Conservation (phyloP, 768 basidiomycete species). For the Rhodotorula paludigena region DNA sequence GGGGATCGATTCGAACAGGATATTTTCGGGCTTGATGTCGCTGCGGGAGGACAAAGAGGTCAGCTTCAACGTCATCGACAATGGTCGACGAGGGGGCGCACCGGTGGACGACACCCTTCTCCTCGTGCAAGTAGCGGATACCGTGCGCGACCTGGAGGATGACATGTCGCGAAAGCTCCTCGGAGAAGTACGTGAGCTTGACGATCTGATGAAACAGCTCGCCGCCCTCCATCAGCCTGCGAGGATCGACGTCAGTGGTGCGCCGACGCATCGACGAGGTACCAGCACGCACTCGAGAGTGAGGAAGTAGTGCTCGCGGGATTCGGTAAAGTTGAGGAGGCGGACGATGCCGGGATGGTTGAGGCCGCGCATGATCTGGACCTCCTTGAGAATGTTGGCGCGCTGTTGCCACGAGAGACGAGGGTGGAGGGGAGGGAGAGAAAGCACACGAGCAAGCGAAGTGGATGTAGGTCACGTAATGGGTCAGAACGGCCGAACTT, state of each 20-base stretch:
- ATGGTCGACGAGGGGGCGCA: conserved; percentile 39
- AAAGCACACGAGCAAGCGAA: conserved; percentile 4
- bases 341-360: conserved; percentile 90
- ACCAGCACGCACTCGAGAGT: conserved; percentile 69
- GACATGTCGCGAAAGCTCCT: conserved; percentile 93
- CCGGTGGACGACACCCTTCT: conserved; percentile 95
- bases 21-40: conserved; percentile 97
- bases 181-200: conserved; percentile 97
- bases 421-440: conserved; percentile 40
- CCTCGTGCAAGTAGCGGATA: conserved; percentile 92
- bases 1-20: conserved; percentile 87
- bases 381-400: conserved; percentile 98
- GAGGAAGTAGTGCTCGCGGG: conserved; percentile 86
- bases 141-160: conserved; percentile 77
- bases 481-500: conserved; percentile 5
- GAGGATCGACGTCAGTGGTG: neutral
- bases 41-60: conserved; percentile 43
- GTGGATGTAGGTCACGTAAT: neutral
- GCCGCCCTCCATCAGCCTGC: conserved; percentile 87
- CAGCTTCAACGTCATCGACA: neutral
- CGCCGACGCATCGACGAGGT: conserved; percentile 40
- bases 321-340: conserved; percentile 85
- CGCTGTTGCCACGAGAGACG: conserved; percentile 56
- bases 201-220: conserved; percentile 99
- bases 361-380: conserved; percentile 96